These are phyloP conservation scores for Penicillium crustosum DNA, from an alignment of 2,329 filamentous ascomycete genomes.

Conservation along the genomic window DNA sequence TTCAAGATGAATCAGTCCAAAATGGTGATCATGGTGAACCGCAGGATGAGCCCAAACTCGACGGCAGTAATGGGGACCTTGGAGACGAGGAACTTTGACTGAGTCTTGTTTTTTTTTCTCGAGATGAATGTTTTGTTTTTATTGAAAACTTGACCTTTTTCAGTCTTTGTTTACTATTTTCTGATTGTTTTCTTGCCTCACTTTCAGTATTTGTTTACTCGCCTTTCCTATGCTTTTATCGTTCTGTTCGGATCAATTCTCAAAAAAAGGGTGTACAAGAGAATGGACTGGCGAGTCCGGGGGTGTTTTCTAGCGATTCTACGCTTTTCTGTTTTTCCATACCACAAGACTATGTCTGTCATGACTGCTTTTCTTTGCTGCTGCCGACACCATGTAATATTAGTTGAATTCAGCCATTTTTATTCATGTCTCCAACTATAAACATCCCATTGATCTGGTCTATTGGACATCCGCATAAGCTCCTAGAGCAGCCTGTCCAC, in stretches of 20 bases:
- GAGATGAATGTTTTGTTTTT: slow-evolving; percentile 12
- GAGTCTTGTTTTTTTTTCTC: not conserved
- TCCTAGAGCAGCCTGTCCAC: slow-evolving; percentile 36
- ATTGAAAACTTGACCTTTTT: slow-evolving; percentile 13
- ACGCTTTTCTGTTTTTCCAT: slow-evolving; percentile 14
- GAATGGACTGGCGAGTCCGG: slow-evolving; percentile 20
- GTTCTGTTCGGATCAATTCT: slow-evolving; percentile 11
- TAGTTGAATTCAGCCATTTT: slow-evolving; percentile 27
- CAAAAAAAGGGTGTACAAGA: slow-evolving; percentile 25
- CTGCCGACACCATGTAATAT: slow-evolving; percentile 29
- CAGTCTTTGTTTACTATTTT: slow-evolving; percentile 8
- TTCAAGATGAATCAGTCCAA: slow-evolving; percentile 26
- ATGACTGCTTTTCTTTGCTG: slow-evolving; percentile 21
- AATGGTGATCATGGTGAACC: slow-evolving; percentile 22
- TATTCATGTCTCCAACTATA: not conserved
- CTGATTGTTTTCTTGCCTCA: slow-evolving; percentile 7
- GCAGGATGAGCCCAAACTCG: slow-evolving; percentile 13
- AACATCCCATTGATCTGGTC: not conserved
- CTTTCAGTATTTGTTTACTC: slow-evolving; percentile 12
- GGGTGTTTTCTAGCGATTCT: slow-evolving; percentile 19
- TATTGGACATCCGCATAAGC: slow-evolving; percentile 28
- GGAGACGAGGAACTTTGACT: slow-evolving; percentile 7
- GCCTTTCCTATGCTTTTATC: slow-evolving; percentile 10
- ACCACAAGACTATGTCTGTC: slow-evolving; percentile 24
- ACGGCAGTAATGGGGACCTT: not conserved